Percentiles rank a stretch among this genome's conserved stretches.
Conservation (phyloP, 2,329 filamentous ascomycete species). For the Botrytis porri region DNA sequence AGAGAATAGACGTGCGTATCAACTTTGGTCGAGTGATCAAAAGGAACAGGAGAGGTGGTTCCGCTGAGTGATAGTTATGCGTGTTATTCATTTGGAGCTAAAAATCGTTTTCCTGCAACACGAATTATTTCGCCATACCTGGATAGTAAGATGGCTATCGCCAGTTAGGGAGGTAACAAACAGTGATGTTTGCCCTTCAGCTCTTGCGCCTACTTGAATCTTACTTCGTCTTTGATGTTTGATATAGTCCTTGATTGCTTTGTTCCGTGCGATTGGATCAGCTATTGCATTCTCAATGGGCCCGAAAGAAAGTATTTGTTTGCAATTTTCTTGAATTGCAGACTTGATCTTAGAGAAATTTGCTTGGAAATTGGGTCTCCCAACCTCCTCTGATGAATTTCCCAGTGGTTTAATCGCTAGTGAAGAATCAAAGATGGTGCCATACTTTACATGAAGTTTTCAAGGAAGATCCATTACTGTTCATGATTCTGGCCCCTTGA, state of each 20-base stretch:
- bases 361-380: not conserved
- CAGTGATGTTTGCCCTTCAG: too few relatives aligned
- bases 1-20: not conserved
- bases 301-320: fast-evolving
- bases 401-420: not conserved
- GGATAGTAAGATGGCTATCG: fast-evolving
- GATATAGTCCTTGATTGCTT: not conserved
- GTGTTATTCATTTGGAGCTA: not conserved
- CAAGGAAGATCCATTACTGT: not conserved
- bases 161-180: not conserved
- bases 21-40: not conserved
- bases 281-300: not conserved
- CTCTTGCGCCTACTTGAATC: too few relatives aligned
- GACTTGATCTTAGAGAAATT: not conserved
- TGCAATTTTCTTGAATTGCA: not conserved
- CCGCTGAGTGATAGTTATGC: not conserved
- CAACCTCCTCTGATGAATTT: not conserved
- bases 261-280: not conserved
- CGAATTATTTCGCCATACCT: not conserved
- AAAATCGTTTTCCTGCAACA: not conserved
- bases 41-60: not conserved
- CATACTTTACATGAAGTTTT: not conserved
- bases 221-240: not conserved
- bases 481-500: not conserved
- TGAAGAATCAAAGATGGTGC: not conserved